Percentiles rank a stretch among this genome's conserved stretches.
Conservation (phyloP, 2,329 filamentous ascomycete species). For the Massarina eburnea region DNA sequence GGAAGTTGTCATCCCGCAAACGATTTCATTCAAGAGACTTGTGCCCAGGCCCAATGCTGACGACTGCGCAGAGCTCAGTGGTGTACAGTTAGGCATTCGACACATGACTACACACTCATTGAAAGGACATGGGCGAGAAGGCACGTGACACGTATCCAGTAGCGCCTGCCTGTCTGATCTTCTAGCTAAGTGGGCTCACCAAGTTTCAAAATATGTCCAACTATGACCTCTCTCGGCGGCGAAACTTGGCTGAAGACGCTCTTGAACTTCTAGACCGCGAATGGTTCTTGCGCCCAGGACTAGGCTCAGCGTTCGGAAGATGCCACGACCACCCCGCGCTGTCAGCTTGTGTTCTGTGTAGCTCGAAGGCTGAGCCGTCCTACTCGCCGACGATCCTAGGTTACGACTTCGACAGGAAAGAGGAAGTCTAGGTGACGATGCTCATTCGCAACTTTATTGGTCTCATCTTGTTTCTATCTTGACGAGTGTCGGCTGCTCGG, state of each 20-base stretch:
- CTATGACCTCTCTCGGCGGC: no score
- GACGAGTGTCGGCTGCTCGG: conserved; percentile 22
- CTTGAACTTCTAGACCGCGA: no score
- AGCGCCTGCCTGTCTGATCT: no score
- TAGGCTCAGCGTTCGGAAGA: conserved; percentile 2
- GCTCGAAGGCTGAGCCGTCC: background rate
- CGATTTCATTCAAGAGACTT: conserved; percentile 8
- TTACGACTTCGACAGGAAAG: conserved; percentile 1
- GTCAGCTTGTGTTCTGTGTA: conserved; percentile 6
- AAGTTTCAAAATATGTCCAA: no score
- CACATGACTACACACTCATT: no score
- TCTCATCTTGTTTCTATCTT: conserved; percentile 21
- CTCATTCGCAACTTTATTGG: conserved; percentile 25
- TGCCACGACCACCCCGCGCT: conserved; percentile 7
- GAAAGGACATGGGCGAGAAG: no score
- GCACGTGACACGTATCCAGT: no score
- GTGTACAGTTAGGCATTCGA: no score
- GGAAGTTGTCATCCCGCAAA: conserved; percentile 9
- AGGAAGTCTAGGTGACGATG: conserved; percentile 16
- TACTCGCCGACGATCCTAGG: background rate
- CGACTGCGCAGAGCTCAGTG: no score
- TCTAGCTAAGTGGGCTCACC: no score
- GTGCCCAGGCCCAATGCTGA: background rate
- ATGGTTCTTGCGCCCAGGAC: no score
- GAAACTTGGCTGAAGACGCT: no score